These are phyloP conservation scores for Sungouiella blattae DNA, from an alignment of 805 yeast species.

Conservation along the genomic window DNA sequence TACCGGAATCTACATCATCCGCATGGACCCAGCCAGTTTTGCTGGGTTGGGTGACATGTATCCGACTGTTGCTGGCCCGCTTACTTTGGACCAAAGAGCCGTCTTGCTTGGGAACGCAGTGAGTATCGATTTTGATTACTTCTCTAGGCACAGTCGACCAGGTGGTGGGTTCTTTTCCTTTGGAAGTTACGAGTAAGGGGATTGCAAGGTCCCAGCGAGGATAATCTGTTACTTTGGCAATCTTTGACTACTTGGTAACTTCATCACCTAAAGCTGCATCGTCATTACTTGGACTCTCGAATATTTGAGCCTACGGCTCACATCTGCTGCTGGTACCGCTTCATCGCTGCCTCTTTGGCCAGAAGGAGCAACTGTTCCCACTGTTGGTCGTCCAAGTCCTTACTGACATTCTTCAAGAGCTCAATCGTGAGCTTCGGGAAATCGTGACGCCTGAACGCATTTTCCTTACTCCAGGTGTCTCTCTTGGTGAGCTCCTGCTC, in stretches of 20 bases:
- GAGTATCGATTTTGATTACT: constrained; percentile 92
- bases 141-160: constrained; percentile 80
- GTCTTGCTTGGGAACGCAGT: constrained; percentile 83
- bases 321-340: not conserved
- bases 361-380: constrained; percentile 24
- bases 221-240: too few relatives aligned
- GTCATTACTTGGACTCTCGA: too few relatives aligned
- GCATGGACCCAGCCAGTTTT: constrained; percentile 76
- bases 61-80: constrained; percentile 47
- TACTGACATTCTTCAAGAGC: constrained; percentile 41
- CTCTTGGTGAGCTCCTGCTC: constrained; percentile 45
- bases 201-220: too few relatives aligned
- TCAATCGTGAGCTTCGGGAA: constrained; percentile 49
- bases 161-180: constrained; percentile 42
- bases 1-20: constrained; percentile 83
- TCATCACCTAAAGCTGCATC: too few relatives aligned
- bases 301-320: too few relatives aligned
- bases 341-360: not conserved
- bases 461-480: constrained; percentile 51
- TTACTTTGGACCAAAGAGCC: constrained; percentile 81
- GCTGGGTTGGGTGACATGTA: constrained; percentile 53
- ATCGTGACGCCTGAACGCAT: constrained; percentile 51
- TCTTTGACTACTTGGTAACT: too few relatives aligned
- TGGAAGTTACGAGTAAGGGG: constrained; percentile 23
- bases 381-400: constrained; percentile 32